A percentile compares a stretch with the other conserved stretches of the same genome.
Conservation (phyloP, 208 protist genomes). For the Wallacemonas rigidus region DNA sequence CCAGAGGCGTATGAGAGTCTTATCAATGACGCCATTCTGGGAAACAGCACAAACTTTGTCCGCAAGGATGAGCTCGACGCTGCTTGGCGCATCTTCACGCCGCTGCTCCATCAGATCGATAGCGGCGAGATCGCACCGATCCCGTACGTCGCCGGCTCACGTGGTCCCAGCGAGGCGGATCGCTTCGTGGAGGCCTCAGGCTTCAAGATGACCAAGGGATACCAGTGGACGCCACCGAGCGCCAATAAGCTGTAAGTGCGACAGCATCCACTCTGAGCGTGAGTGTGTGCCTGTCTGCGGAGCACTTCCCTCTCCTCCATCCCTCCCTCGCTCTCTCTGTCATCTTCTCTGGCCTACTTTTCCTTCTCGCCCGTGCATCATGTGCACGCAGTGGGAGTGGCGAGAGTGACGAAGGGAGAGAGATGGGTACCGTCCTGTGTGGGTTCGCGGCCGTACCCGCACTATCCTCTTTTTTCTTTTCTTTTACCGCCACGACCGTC, state of each 20-base stretch:
- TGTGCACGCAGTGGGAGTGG: neutral
- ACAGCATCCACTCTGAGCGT: neutral
- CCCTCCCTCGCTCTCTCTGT: neutral
- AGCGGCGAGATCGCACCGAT: conserved; percentile 55
- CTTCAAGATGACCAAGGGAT: conserved; percentile 57
- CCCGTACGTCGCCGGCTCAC: conserved; percentile 80
- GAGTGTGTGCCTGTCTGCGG: neutral
- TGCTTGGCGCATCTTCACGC: conserved; percentile 92
- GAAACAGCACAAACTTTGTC: conserved; percentile 91
- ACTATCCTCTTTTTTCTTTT: neutral
- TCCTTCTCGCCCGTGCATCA: conserved; percentile 15
- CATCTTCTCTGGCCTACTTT: conserved; percentile 1
- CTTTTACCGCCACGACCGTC: neutral
- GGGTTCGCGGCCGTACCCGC: neutral
- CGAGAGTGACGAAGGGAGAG: neutral
- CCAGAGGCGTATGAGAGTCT: conserved; percentile 93
- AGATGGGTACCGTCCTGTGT: neutral
- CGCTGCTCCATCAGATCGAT: conserved; percentile 90
- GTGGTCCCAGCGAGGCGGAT: conserved; percentile 81
- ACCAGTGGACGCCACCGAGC: conserved; percentile 44
- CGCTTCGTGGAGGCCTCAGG: conserved; percentile 58
- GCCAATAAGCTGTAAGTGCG: conserved; percentile 58
- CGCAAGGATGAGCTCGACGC: conserved; percentile 91
- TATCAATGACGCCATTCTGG: conserved; percentile 83
- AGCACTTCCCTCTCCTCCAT: conserved; percentile 4